Conservation (phyloP, 148 eudicot species). For the Linanthus parryae region DNA sequence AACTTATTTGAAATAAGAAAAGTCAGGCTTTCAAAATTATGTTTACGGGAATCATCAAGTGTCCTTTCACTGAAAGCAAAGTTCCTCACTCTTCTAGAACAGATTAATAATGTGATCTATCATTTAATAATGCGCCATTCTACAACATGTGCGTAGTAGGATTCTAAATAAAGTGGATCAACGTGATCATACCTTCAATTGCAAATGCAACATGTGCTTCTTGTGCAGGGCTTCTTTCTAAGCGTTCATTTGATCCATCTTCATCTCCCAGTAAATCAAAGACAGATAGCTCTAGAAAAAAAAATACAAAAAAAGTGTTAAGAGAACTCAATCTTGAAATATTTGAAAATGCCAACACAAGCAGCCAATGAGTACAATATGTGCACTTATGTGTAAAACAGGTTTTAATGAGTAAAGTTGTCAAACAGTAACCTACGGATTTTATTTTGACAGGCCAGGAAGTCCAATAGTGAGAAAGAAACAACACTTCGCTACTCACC, state of each 20-base stretch:
- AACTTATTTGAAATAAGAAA: background rate
- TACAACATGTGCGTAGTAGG: background rate
- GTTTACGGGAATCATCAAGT: background rate
- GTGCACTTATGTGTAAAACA: background rate
- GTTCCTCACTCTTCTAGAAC: background rate
- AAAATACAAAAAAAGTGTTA: no score
- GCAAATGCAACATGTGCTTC: slow-evolving; percentile 88
- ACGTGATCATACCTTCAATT: slow-evolving; percentile 44
- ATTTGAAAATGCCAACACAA: background rate
- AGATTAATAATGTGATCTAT: no score
- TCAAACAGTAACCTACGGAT: background rate
- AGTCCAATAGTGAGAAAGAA: slow-evolving; percentile 1
- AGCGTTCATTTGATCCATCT: slow-evolving; percentile 34
- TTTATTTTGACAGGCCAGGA: background rate
- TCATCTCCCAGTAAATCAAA: slow-evolving; percentile 73
- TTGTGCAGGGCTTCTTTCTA: slow-evolving; percentile 22
- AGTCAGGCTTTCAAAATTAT: background rate
- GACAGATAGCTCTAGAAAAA: slow-evolving; percentile 50
- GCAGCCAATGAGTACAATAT: background rate
- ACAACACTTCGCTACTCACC: slow-evolving; percentile 31
- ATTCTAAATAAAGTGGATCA: background rate
- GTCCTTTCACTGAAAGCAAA: background rate
- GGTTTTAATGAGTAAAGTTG: background rate
- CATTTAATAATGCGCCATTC: background rate
- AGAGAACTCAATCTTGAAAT: background rate